A percentile compares a stretch with the other conserved stretches of the same genome.
Evolutionary conservation across 2,329 filamentous ascomycete genomes (phyloP).

Genomic region (Alternaria triticina): DNA sequence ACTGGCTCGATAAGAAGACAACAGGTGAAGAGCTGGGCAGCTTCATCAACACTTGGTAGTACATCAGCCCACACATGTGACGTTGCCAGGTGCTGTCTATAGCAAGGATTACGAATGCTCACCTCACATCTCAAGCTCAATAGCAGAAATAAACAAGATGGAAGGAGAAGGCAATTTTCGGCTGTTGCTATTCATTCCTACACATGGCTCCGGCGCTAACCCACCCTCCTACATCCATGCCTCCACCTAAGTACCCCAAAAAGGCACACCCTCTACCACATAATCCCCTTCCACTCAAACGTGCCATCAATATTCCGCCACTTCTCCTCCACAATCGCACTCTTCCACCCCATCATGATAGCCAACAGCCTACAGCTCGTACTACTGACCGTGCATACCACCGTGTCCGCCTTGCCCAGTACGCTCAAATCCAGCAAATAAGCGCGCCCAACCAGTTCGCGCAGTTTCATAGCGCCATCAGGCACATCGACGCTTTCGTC

Average conservation of each 20-base stretch:
- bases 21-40: neutral
- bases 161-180: neutral
- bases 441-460: constrained; percentile 77
- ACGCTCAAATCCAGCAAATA: constrained; percentile 84
- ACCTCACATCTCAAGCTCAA: neutral
- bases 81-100: neutral
- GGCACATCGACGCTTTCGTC: constrained; percentile 32
- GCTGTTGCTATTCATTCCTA: neutral
- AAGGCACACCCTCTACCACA: constrained; percentile 34
- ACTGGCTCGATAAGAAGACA: neutral
- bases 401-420: constrained; percentile 69
- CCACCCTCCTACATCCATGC: neutral
- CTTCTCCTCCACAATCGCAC: constrained; percentile 53
- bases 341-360: constrained; percentile 87
- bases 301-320: constrained; percentile 73
- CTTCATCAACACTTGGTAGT: neutral
- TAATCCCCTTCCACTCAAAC: constrained; percentile 48
- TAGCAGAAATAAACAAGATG: neutral
- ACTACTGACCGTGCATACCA: constrained; percentile 79
- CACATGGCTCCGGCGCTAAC: neutral
- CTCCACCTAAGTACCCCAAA: neutral
- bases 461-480: constrained; percentile 65
- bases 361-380: constrained; percentile 72
- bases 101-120: neutral
- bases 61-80: neutral